Evolutionary conservation across 208 protist species (phyloP).

Genomic region (Acanthamoeba royreba): DNA sequence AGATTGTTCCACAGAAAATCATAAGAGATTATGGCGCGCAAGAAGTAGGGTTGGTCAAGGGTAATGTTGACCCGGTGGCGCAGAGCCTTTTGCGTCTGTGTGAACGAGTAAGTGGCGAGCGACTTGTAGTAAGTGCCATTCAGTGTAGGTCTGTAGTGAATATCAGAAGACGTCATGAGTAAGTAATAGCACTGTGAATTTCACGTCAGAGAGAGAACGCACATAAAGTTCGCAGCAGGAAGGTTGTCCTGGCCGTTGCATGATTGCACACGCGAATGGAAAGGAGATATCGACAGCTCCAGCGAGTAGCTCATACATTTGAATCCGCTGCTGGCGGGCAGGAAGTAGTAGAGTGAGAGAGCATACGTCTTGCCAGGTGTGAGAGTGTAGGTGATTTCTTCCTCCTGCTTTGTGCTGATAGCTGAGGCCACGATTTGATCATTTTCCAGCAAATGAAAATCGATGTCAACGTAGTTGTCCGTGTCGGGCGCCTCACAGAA

Average conservation of each 20-base stretch:
- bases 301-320: background rate
- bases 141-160: background rate
- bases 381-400: slow-evolving; percentile 11
- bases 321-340: background rate
- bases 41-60: background rate
- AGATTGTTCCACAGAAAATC: slow-evolving; percentile 45
- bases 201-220: background rate
- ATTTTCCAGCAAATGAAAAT: slow-evolving; percentile 24
- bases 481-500: background rate
- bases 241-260: slow-evolving; percentile 31
- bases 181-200: background rate
- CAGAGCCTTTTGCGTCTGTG: background rate
- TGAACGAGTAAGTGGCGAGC: background rate
- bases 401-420: slow-evolving; percentile 19
- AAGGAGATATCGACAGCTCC: background rate
- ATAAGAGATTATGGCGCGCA: slow-evolving; percentile 20
- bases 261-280: background rate
- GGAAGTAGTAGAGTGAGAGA: slow-evolving; percentile 8
- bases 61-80: background rate
- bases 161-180: background rate
- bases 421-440: background rate
- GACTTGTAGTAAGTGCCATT: background rate
- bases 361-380: background rate
- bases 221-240: background rate
- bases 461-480: slow-evolving; percentile 28